Evolutionary conservation across 495 filamentous ascomycete genomes (phyloP).

Genomic region (Neurospora sp.): DNA sequence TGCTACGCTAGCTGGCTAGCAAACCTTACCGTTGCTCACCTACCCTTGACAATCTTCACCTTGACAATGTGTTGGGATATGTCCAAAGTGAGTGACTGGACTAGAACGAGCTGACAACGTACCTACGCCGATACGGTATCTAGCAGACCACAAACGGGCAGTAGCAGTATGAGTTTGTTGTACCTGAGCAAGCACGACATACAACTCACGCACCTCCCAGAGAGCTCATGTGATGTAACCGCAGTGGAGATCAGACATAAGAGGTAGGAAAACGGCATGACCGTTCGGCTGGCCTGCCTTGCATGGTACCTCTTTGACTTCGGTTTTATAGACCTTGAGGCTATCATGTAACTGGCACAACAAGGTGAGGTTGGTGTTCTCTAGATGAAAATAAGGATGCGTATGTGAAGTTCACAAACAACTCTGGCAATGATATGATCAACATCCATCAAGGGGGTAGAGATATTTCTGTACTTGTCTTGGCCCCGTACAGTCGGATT

Average conservation of each 20-base stretch:
- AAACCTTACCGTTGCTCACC: not conserved
- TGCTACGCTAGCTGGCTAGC: not conserved
- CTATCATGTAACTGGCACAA: not conserved
- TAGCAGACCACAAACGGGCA: not conserved
- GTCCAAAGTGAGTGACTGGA: not conserved
- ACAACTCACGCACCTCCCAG: not conserved
- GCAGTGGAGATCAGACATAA: not conserved
- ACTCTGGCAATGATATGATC: not conserved
- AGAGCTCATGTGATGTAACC: not conserved
- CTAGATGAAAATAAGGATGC: not conserved
- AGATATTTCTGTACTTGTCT: not conserved
- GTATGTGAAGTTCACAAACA: not conserved
- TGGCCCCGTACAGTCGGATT: too few species aligned
- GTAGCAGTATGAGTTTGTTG: not conserved
- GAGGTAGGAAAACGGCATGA: not conserved
- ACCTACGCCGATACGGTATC: not conserved
- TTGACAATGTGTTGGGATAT: not conserved
- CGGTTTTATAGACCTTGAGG: not conserved
- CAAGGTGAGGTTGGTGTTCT: not conserved
- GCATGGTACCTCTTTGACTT: not conserved
- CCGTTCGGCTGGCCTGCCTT: not conserved
- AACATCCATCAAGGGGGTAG: not conserved
- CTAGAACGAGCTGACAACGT: not conserved
- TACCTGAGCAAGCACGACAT: not conserved
- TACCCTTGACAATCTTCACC: not conserved